Evolutionary conservation across 2,329 filamentous ascomycete species (phyloP), one percentile per base, ranked within the genome.

Genomic region (Alternaria solani): DNA sequence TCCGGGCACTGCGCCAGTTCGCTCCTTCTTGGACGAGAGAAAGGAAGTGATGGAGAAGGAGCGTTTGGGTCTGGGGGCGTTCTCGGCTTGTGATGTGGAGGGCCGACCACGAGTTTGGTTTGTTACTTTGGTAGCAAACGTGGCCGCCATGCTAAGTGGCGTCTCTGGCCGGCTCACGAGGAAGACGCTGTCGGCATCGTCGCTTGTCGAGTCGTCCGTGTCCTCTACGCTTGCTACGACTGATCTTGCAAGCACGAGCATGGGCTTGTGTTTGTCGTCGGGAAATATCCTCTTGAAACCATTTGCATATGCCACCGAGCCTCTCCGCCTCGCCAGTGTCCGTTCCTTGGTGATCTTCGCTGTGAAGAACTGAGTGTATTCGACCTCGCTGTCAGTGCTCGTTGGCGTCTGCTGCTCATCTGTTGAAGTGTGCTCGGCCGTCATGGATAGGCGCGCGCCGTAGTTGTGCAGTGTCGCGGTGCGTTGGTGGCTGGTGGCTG

Each of bases 401-500:
- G 66, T 54, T 7, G 63, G 67, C 7, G 64, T 64, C 20, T 61
- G 58, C 16, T 56, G 66, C 32, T 68, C 67, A 51, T 71, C 68
- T 9, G 57, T 42, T 1, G 71, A 68, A 9, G 65, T 55, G 32
- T 74, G 55, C 47, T 75, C 74, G 38, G 59, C 56, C 5, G 71
- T 69, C 61, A 70, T 70, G 28, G 73, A 73, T 32, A 78, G 59
- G 46, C 73, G 64, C 18, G 68, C 78, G 39, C 77, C 75, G 41
- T 78, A 80, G 62, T 88, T 85, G 67, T 91, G 87, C 28, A 92
- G 80, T 1, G 89, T 92, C 34, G 87, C 88, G 46, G 89, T 91
- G 69, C 91, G 85, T 75, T 94, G 90, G 72, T 93, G 91, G 75
- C 91, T 93, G 18, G 91, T 94, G 46, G 90, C 90, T 53, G 91